Percentiles rank a stretch among this genome's conserved stretches.
phyloP scores from a whole-genome alignment of 148 eudicot species.

The Chenopodium album region DNA sequence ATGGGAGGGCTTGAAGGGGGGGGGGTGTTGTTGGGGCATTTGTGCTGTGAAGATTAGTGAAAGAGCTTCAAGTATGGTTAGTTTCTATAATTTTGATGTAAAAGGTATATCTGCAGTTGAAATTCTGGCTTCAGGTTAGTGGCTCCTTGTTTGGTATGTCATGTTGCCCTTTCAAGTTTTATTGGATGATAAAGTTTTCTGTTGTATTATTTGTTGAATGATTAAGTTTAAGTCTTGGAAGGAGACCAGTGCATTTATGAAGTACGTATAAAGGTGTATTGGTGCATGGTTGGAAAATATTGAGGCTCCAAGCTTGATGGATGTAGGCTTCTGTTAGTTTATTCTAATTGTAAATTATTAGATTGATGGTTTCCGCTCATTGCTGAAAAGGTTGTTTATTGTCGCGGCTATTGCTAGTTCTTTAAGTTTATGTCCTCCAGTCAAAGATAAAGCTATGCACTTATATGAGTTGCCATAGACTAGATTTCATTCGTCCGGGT shows the following conservation, averaged over 20 bases:
- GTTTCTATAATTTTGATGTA: too few relatives aligned
- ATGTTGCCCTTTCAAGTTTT: not conserved
- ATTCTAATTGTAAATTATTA: too few relatives aligned
- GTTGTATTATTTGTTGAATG: too few relatives aligned
- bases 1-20: not conserved
- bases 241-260: not conserved
- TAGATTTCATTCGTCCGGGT: too few relatives aligned
- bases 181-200: not conserved
- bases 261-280: not conserved
- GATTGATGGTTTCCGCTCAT: not conserved
- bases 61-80: too few relatives aligned
- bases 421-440: not conserved
- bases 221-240: not conserved
- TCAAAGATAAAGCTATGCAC: too few relatives aligned
- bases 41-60: too few relatives aligned
- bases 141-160: not conserved
- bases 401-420: not conserved
- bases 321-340: not conserved
- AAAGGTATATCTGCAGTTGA: too few relatives aligned
- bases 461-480: too few relatives aligned
- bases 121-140: too few relatives aligned
- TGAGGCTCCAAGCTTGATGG: not conserved
- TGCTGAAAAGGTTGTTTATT: too few relatives aligned
- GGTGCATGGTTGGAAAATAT: not conserved
- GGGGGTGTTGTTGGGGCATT: too few relatives aligned